Conservation (phyloP, 1,284 basidiomycete genomes). For the Ganoderma multipileum region DNA sequence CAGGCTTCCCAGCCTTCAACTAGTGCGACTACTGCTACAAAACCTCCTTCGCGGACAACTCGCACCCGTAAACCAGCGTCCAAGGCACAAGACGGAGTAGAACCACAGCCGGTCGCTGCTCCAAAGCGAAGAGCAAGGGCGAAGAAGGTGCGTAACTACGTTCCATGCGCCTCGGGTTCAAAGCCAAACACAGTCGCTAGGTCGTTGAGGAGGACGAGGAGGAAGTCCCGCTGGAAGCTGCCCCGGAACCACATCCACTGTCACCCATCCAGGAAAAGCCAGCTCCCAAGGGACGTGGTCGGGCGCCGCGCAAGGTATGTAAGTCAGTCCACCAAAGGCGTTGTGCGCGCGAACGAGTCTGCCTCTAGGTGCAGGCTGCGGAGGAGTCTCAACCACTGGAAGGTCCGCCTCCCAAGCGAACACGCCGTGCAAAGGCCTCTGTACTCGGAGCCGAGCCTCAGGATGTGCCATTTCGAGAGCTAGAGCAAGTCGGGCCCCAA, state of each 20-base stretch:
- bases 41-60: constrained; percentile 6
- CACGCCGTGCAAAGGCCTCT: constrained; percentile 2
- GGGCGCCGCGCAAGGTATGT: constrained; percentile 12
- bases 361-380: not conserved
- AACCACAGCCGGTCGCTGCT: constrained; percentile 10
- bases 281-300: constrained; percentile 21
- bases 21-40: not conserved
- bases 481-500: not conserved
- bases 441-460: not conserved
- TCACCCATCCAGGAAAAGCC: constrained; percentile 18
- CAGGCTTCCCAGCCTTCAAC: not conserved
- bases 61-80: constrained; percentile 12
- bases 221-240: not conserved
- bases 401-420: not conserved
- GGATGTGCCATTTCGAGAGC: not conserved
- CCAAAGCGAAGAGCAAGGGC: constrained; percentile 14
- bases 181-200: not conserved
- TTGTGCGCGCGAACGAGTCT: not conserved
- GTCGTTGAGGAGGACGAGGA: not conserved
- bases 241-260: constrained; percentile 5
- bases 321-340: no score
- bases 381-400: not conserved
- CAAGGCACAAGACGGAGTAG: constrained; percentile 1
- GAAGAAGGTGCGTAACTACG: constrained; percentile 18
- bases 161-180: not conserved